These are phyloP conservation scores for Agaricus blazei DNA, from an alignment of 768 basidiomycete species.

Conservation along the genomic window DNA sequence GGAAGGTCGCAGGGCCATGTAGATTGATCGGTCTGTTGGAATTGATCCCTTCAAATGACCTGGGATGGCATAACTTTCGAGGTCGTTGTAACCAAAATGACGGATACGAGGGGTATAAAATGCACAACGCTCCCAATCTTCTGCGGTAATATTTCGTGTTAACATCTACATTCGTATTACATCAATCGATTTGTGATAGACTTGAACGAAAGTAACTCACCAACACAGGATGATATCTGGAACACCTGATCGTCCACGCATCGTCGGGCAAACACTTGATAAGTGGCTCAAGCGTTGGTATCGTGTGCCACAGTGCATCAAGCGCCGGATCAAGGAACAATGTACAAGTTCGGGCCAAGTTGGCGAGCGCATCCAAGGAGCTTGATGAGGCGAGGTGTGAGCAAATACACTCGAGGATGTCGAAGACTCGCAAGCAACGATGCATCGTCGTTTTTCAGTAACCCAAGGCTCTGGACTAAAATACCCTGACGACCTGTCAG, in stretches of 20 bases:
- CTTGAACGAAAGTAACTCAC: neutral
- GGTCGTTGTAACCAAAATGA: neutral
- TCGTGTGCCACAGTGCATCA: constrained; percentile 10
- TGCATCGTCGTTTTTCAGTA: neutral
- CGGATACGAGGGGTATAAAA: constrained; percentile 3
- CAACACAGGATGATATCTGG: neutral
- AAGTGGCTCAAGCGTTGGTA: constrained; percentile 12
- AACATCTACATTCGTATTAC: neutral
- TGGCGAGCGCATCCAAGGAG: constrained; percentile 4
- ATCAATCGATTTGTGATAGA: neutral
- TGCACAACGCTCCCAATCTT: constrained; percentile 6
- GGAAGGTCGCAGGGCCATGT: neutral
- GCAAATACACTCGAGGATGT: constrained; percentile 7
- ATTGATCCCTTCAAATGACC: neutral
- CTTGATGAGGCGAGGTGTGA: neutral
- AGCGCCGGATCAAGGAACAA: constrained; percentile 12
- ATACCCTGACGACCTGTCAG: neutral
- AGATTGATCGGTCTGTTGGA: constrained; percentile 3
- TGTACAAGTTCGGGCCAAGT: constrained; percentile 5
- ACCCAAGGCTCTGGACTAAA: neutral
- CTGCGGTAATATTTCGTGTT: neutral
- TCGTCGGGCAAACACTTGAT: constrained; percentile 11
- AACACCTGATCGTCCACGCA: neutral
- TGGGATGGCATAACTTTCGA: neutral
- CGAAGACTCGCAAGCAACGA: constrained; percentile 1